These are phyloP conservation scores for Lentinula boryana DNA, from an alignment of 768 basidiomycete species.

Conservation along the genomic window DNA sequence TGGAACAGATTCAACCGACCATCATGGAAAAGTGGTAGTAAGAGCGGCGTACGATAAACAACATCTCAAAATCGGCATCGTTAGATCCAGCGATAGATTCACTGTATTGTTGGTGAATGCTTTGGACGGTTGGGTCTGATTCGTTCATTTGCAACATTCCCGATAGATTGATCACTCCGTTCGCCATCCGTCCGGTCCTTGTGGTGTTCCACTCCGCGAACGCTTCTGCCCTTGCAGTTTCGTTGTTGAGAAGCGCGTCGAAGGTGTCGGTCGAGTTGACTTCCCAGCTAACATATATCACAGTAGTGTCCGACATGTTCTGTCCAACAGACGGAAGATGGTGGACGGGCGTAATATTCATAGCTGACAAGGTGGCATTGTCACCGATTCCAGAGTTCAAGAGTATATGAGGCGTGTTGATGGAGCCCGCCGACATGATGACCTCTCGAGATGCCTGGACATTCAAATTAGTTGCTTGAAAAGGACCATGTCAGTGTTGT, in stretches of 20 bases:
- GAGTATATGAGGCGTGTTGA: conserved; percentile 16
- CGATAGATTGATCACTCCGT: conserved; percentile 18
- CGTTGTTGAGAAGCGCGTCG: conserved; percentile 18
- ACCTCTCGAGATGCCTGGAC: conserved; percentile 15
- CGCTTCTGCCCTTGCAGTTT: conserved; percentile 8
- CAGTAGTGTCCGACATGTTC: conserved; percentile 10
- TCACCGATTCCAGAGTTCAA: conserved; percentile 17
- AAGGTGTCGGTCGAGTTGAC: conserved; percentile 9
- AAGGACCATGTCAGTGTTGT: background rate
- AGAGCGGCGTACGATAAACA: conserved; percentile 18
- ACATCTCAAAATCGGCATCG: conserved; percentile 28
- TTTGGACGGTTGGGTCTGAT: background rate
- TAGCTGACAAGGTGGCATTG: background rate
- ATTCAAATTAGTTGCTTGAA: background rate
- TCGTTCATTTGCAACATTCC: background rate
- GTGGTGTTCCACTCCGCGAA: conserved; percentile 21
- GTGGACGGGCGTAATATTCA: conserved; percentile 5
- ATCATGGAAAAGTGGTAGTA: background rate
- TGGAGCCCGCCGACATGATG: conserved; percentile 18
- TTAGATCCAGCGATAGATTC: conserved; percentile 26
- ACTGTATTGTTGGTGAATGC: background rate
- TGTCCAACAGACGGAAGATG: conserved; percentile 13
- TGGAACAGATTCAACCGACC: background rate
- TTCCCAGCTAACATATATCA: background rate
- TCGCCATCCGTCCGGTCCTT: conserved; percentile 22